Evolutionary conservation across 495 filamentous ascomycete genomes (phyloP).

Genomic region (Penicillium waksmanii): DNA sequence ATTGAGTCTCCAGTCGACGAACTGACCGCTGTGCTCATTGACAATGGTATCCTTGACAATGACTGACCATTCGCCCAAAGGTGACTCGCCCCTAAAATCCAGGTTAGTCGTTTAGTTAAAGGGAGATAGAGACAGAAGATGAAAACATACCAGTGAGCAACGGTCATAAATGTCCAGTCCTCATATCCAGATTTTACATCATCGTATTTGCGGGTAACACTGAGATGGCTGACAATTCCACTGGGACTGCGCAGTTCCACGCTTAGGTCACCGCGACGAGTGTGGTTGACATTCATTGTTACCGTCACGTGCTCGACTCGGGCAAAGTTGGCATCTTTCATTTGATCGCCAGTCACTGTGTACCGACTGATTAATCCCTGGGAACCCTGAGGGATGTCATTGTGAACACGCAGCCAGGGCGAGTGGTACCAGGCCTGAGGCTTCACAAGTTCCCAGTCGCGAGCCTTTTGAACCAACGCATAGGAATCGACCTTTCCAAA

Average conservation of each 20-base stretch:
- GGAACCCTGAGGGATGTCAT: slow-evolving; percentile 84
- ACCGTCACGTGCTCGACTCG: slow-evolving; percentile 92
- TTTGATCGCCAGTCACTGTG: slow-evolving; percentile 73
- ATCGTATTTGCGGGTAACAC: slow-evolving; percentile 71
- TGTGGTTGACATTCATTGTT: slow-evolving; percentile 93
- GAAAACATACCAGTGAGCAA: slow-evolving; percentile 83
- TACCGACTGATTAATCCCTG: slow-evolving; percentile 77
- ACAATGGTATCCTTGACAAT: slow-evolving; percentile 83
- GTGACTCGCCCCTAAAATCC: slow-evolving; percentile 76
- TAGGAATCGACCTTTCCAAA: slow-evolving; percentile 94
- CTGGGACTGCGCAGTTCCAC: slow-evolving; percentile 88
- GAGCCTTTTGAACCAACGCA: slow-evolving; percentile 82
- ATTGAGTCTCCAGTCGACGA: slow-evolving; percentile 91
- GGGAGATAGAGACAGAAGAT: background rate
- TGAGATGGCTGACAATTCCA: slow-evolving; percentile 81
- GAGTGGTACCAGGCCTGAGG: slow-evolving; percentile 96
- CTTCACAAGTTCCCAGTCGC: slow-evolving; percentile 84
- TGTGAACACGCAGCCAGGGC: slow-evolving; percentile 88
- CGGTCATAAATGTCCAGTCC: slow-evolving; percentile 99
- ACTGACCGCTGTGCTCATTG: slow-evolving; percentile 75
- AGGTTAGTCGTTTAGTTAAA: slow-evolving; percentile 14
- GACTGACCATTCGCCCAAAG: slow-evolving; percentile 86
- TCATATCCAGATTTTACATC: slow-evolving; percentile 69
- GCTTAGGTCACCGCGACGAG: slow-evolving; percentile 84
- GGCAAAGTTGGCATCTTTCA: slow-evolving; percentile 80